A percentile compares a stretch with the other conserved stretches of the same genome.
Evolutionary conservation across 2,329 filamentous ascomycete species (phyloP).

Genomic region (Aspergillus phoenicis): DNA sequence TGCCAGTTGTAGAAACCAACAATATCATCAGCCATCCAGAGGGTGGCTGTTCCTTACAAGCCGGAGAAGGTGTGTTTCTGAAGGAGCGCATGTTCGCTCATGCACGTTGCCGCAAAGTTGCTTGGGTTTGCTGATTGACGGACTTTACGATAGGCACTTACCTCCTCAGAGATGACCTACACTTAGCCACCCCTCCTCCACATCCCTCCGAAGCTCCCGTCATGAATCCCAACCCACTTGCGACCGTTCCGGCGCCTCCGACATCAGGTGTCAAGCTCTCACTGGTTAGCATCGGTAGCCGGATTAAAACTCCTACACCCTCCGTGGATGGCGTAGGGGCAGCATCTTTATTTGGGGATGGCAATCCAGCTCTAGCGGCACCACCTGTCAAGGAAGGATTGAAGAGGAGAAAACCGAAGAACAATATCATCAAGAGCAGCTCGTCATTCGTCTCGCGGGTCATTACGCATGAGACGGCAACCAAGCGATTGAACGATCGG

Average conservation of each 20-base stretch:
- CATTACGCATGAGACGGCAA: constrained; percentile 80
- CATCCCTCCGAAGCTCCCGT: constrained; percentile 92
- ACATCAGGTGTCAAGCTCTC: constrained; percentile 83
- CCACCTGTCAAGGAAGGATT: constrained; percentile 64
- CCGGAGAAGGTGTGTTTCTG: constrained; percentile 74
- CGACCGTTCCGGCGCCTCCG: constrained; percentile 80
- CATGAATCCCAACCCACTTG: constrained; percentile 85
- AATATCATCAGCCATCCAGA: constrained; percentile 81
- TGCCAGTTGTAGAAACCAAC: constrained; percentile 88
- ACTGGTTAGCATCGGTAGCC: constrained; percentile 70
- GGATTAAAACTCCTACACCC: constrained; percentile 50
- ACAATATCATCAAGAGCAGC: constrained; percentile 97
- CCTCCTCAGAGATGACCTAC: constrained; percentile 83
- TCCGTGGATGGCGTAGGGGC: constrained; percentile 50
- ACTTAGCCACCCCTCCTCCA: constrained; percentile 89
- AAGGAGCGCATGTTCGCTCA: background rate
- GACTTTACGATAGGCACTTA: constrained; percentile 71
- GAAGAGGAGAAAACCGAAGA: constrained; percentile 93
- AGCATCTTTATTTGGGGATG: constrained; percentile 77
- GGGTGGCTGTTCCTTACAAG: constrained; percentile 85
- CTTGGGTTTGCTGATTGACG: constrained; percentile 15
- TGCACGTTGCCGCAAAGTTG: background rate
- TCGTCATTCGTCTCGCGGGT: constrained; percentile 98
- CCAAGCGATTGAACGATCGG: constrained; percentile 78
- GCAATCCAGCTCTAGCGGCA: constrained; percentile 71